A percentile compares a stretch with the other conserved stretches of the same genome.
phyloP scores from a whole-genome alignment of 2,329 filamentous ascomycete genomes.

The Aspergillus thermomutatus region DNA sequence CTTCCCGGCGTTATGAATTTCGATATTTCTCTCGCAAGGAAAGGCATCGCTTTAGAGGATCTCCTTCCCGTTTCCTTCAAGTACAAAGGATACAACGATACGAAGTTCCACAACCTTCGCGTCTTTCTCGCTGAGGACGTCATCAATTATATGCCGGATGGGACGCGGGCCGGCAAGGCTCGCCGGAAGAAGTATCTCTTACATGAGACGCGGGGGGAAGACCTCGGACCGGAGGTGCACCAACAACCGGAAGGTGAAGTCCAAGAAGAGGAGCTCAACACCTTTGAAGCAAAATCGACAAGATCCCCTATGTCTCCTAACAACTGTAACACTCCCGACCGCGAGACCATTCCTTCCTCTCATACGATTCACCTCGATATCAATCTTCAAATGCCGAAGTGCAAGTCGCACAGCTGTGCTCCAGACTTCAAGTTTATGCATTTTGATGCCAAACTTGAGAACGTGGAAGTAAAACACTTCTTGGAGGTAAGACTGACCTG shows the following conservation, averaged over 20 bases:
- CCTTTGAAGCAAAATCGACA: not conserved
- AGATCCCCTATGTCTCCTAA: not conserved
- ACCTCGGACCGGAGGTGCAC: not conserved
- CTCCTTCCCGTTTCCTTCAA: not conserved
- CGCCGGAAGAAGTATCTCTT: not conserved
- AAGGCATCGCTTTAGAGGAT: constrained; percentile 4
- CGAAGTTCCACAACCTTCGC: not conserved
- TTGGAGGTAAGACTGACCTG: constrained; percentile 9
- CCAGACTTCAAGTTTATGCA: constrained; percentile 10
- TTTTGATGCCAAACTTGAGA: constrained; percentile 12
- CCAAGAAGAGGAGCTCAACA: not conserved
- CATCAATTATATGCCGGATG: not conserved
- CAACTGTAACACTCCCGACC: not conserved
- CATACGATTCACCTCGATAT: not conserved
- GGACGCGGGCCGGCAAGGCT: not conserved
- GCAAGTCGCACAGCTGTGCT: constrained; percentile 4
- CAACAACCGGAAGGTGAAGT: not conserved
- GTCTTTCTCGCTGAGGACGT: not conserved
- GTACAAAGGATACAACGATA: not conserved
- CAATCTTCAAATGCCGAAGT: constrained; percentile 8
- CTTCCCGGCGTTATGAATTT: constrained; percentile 5
- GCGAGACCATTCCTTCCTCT: not conserved
- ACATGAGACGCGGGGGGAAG: not conserved
- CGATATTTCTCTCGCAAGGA: constrained; percentile 6
- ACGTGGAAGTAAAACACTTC: constrained; percentile 10